Evolutionary conservation across 2,329 filamentous ascomycete genomes (phyloP).

Genomic region (Dichotomopilus funicola): DNA sequence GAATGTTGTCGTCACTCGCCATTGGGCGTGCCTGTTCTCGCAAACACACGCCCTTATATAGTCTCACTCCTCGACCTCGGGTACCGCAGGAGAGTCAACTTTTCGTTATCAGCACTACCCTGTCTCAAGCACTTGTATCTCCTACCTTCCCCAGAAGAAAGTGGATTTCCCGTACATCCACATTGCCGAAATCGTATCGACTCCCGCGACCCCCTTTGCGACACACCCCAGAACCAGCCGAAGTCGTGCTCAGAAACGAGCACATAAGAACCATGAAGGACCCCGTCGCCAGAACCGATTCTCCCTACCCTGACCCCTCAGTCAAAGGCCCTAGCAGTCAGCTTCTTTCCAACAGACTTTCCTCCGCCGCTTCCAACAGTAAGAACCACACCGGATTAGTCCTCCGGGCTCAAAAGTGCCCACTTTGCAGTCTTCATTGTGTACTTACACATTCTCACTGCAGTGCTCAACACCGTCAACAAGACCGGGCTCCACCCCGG

Average conservation of each 20-base stretch:
- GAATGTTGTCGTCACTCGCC: constrained; percentile 22
- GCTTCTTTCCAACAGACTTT: constrained; percentile 31
- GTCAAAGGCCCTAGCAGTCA: constrained; percentile 40
- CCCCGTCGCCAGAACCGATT: constrained; percentile 37
- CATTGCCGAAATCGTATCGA: constrained; percentile 16
- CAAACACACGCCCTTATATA: constrained; percentile 23
- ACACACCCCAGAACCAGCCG: constrained; percentile 14
- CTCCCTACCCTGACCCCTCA: constrained; percentile 39
- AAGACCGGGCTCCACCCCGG: constrained; percentile 86
- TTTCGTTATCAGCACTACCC: constrained; percentile 17
- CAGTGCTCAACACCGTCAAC: constrained; percentile 65
- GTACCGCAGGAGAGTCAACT: constrained; percentile 13
- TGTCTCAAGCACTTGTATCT: constrained; percentile 4
- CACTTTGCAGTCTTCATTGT: not conserved
- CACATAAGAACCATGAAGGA: constrained; percentile 33
- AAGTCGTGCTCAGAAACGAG: constrained; percentile 9
- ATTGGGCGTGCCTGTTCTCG: constrained; percentile 16
- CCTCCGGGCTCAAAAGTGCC: constrained; percentile 5
- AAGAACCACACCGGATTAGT: constrained; percentile 18
- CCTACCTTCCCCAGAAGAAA: constrained; percentile 18
- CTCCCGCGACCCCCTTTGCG: constrained; percentile 19
- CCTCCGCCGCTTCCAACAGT: constrained; percentile 26
- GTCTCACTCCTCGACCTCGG: constrained; percentile 20
- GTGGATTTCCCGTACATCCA: constrained; percentile 17
- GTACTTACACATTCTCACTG: constrained; percentile 11